phyloP scores from a whole-genome alignment of 2,329 filamentous ascomycete species.

The Stachybotrys elegans region DNA sequence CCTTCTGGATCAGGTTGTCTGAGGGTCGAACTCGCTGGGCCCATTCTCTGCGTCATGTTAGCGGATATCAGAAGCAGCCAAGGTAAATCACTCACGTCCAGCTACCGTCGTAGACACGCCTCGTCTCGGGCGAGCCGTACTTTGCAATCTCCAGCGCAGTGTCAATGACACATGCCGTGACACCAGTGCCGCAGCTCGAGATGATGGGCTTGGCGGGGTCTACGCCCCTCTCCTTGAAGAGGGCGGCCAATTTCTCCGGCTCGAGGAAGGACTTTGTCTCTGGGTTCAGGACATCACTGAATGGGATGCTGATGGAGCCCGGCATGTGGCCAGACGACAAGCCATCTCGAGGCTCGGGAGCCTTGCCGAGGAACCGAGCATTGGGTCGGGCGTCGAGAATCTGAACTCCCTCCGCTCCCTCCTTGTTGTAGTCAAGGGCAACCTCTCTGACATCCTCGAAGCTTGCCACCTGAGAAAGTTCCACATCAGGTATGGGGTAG shows the following conservation, averaged over 20 bases:
- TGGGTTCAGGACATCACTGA: constrained; percentile 74
- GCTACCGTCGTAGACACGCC: constrained; percentile 88
- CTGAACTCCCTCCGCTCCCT: constrained; percentile 77
- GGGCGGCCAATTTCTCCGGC: constrained; percentile 61
- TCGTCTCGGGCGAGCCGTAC: constrained; percentile 60
- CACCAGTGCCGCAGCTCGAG: constrained; percentile 85
- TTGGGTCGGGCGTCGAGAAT: constrained; percentile 80
- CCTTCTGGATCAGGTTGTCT: constrained; percentile 59
- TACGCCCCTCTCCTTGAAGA: constrained; percentile 78
- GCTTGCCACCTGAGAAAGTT: constrained; percentile 61
- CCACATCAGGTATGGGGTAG: constrained; percentile 59
- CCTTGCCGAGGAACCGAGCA: constrained; percentile 76
- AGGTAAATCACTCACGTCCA: constrained; percentile 72
- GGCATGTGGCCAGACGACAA: constrained; percentile 90
- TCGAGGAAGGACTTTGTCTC: constrained; percentile 76
- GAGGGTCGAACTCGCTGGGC: constrained; percentile 58
- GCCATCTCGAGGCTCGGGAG: constrained; percentile 81
- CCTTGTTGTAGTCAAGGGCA: constrained; percentile 71
- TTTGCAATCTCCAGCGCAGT: constrained; percentile 76
- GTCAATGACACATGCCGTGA: constrained; percentile 88
- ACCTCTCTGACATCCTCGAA: constrained; percentile 82
- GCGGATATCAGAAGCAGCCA: constrained; percentile 7
- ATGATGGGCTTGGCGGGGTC: constrained; percentile 78
- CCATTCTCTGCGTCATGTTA: constrained; percentile 51
- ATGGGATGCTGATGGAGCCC: constrained; percentile 76